These are phyloP conservation scores for Diaporthe australafricana DNA, from an alignment of 2,329 filamentous ascomycete genomes.

Conservation along the genomic window DNA sequence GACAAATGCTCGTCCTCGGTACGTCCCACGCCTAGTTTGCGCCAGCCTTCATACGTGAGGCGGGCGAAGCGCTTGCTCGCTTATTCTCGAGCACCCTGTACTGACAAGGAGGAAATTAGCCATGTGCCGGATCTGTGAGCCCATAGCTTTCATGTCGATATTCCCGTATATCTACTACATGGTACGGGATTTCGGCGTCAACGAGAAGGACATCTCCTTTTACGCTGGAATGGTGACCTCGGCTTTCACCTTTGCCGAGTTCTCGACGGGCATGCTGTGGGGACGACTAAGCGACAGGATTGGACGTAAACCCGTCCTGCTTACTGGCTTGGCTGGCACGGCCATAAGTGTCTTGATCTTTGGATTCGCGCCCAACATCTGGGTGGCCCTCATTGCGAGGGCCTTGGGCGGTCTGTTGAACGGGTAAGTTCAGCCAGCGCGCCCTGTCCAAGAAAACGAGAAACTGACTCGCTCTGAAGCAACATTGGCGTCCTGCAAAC, in stretches of 20 bases:
- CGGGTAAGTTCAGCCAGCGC: slow-evolving; percentile 69
- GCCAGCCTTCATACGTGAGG: background rate
- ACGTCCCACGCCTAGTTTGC: slow-evolving; percentile 42
- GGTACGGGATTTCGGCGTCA: slow-evolving; percentile 91
- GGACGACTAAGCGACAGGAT: slow-evolving; percentile 91
- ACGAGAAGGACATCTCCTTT: slow-evolving; percentile 85
- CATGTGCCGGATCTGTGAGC: slow-evolving; percentile 95
- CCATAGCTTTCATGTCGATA: slow-evolving; percentile 99
- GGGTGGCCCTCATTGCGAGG: slow-evolving; percentile 85
- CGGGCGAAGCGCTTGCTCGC: background rate
- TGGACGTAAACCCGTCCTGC: slow-evolving; percentile 90
- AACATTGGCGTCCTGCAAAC: slow-evolving; percentile 97
- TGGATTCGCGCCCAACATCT: slow-evolving; percentile 86
- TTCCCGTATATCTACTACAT: slow-evolving; percentile 99
- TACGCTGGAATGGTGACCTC: slow-evolving; percentile 98
- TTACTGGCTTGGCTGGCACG: slow-evolving; percentile 90
- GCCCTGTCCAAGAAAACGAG: slow-evolving; percentile 4
- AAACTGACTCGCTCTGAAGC: slow-evolving; percentile 54
- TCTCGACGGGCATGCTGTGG: slow-evolving; percentile 93
- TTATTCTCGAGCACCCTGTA: background rate
- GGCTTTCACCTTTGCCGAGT: slow-evolving; percentile 95
- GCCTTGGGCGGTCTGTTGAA: slow-evolving; percentile 93
- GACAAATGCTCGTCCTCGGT: slow-evolving; percentile 66
- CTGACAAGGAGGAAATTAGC: slow-evolving; percentile 60
- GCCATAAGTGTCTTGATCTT: slow-evolving; percentile 93